Conservation (phyloP, 2,329 filamentous ascomycete genomes). For the Calonectria fujianensis region DNA sequence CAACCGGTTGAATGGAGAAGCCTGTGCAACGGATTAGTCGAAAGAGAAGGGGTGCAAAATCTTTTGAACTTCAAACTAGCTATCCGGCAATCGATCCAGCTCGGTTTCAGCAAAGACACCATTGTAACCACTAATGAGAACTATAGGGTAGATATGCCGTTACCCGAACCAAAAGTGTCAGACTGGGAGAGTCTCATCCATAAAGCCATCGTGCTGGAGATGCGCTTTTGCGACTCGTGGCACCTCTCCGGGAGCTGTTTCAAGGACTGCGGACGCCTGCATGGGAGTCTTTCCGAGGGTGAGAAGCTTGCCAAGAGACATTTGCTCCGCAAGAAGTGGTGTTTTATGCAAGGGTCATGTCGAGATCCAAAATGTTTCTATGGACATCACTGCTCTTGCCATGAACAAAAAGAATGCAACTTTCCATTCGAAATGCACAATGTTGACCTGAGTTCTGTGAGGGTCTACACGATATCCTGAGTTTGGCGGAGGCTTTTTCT, state of each 20-base stretch:
- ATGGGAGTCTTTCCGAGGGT: neutral
- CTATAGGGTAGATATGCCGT: neutral
- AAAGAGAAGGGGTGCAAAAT: neutral
- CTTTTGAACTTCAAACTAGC: neutral
- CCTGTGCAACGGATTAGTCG: neutral
- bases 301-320: conserved; percentile 11
- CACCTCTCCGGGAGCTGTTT: neutral
- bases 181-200: neutral
- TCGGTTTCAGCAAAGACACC: too few species aligned
- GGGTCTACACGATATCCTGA: neutral
- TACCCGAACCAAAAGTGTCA: neutral
- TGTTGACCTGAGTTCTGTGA: conserved; percentile 2
- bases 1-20: neutral
- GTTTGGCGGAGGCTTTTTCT: neutral
- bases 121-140: neutral
- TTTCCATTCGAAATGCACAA: neutral
- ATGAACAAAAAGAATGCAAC: neutral
- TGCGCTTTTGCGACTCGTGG: neutral
- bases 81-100: neutral
- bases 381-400: conserved; percentile 13
- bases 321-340: neutral
- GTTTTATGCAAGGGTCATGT: neutral
- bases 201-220: neutral
- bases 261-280: neutral
- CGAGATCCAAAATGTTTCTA: neutral